Evolutionary conservation across 2,329 filamentous ascomycete genomes (phyloP).

Genomic region (Ophiostoma ulmi): DNA sequence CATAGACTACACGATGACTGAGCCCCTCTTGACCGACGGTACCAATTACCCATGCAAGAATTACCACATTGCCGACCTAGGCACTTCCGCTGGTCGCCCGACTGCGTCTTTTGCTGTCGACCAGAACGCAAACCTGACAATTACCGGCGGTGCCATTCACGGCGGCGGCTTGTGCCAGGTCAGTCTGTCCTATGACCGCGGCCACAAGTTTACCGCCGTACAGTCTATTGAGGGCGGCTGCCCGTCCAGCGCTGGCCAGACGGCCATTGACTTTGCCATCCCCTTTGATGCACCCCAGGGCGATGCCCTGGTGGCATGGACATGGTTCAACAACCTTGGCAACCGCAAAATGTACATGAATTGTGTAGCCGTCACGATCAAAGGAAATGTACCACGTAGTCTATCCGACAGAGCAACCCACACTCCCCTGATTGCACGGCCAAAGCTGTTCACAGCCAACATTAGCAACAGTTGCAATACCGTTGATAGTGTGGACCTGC

Average conservation of each 20-base stretch:
- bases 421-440: neutral
- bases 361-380: neutral
- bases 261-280: neutral
- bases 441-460: neutral
- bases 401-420: neutral
- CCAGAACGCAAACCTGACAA: conserved; percentile 52
- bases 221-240: neutral
- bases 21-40: neutral
- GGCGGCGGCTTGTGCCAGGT: conserved; percentile 72
- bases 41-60: neutral
- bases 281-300: neutral
- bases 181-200: conserved; percentile 68
- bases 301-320: neutral
- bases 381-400: neutral
- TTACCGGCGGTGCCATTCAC: conserved; percentile 60
- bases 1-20: neutral
- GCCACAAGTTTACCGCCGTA: conserved; percentile 31
- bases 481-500: neutral
- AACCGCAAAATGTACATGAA: conserved; percentile 1
- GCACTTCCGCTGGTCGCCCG: neutral
- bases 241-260: neutral
- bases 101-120: neutral
- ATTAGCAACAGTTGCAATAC: neutral
- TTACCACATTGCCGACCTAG: neutral
- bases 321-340: neutral